phyloP scores from a whole-genome alignment of 768 basidiomycete species.

The Hemileccinum rubropunctum region DNA sequence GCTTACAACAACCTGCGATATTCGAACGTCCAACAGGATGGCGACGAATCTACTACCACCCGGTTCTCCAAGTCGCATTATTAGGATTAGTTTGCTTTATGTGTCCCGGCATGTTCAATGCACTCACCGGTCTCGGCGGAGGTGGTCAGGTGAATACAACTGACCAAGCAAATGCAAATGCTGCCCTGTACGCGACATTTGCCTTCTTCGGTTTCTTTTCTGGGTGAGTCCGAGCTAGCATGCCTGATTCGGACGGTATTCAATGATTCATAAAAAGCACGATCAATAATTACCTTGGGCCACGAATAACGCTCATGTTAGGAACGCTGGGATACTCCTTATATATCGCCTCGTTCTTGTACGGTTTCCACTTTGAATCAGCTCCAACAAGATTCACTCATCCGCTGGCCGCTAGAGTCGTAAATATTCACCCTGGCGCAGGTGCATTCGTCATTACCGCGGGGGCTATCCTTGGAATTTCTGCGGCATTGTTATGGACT shows the following conservation, averaged over 20 bases:
- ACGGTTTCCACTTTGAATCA: conserved; percentile 11
- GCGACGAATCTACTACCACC: conserved; percentile 55
- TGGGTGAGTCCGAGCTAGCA: conserved; percentile 48
- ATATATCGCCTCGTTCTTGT: conserved; percentile 49
- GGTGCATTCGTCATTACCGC: conserved; percentile 46
- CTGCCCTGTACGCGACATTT: conserved; percentile 64
- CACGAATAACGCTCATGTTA: conserved; percentile 45
- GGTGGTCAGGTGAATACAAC: conserved; percentile 69
- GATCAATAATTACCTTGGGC: conserved; percentile 69
- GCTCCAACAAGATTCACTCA: background rate
- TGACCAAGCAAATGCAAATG: conserved; percentile 66
- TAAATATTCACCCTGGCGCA: conserved; percentile 35
- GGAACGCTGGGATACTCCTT: conserved; percentile 53
- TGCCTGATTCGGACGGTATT: too few relatives aligned
- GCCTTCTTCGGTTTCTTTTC: conserved; percentile 64
- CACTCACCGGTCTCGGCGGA: conserved; percentile 75
- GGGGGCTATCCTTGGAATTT: conserved; percentile 49
- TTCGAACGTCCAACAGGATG: conserved; percentile 51
- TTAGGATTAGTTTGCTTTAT: conserved; percentile 66
- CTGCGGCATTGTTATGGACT: conserved; percentile 53
- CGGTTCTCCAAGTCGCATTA: conserved; percentile 41
- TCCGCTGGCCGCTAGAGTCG: conserved; percentile 39
- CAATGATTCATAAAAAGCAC: conserved; percentile 40
- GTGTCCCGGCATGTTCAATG: conserved; percentile 72
- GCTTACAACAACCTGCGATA: conserved; percentile 22